A percentile compares a stretch with the other conserved stretches of the same genome.
phyloP scores from a whole-genome alignment of 140 eudicot genomes.

The Cichorium intybus region DNA sequence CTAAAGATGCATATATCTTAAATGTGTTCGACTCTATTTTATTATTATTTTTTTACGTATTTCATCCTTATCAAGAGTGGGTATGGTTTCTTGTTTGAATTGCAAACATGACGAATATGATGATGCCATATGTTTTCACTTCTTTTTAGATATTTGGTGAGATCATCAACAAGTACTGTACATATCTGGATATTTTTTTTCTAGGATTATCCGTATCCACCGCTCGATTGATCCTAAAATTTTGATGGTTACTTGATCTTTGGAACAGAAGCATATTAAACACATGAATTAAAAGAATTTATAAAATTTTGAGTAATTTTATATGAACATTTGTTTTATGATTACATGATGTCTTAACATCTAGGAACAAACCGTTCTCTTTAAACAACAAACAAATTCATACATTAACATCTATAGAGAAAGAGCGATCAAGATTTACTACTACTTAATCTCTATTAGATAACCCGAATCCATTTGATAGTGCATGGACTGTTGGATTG shows the following conservation, averaged over 20 bases:
- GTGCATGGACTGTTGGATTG: slow-evolving; percentile 72
- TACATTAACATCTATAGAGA: not conserved
- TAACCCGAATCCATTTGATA: slow-evolving; percentile 72
- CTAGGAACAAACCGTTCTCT: slow-evolving; percentile 24
- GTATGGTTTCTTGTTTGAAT: slow-evolving; percentile 9
- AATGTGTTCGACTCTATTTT: not conserved
- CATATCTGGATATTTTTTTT: not conserved
- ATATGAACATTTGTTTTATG: slow-evolving; percentile 32
- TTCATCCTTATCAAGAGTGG: slow-evolving; percentile 21
- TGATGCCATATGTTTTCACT: slow-evolving; percentile 12
- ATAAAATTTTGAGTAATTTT: not conserved
- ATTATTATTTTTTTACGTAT: not conserved
- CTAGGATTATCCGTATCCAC: not conserved
- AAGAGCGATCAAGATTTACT: not conserved
- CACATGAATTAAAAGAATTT: not conserved
- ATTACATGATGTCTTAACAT: slow-evolving; percentile 29
- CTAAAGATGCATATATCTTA: not conserved
- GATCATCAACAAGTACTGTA: not conserved
- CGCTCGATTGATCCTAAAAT: not conserved
- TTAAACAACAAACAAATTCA: slow-evolving; percentile 35
- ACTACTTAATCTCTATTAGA: slow-evolving; percentile 32
- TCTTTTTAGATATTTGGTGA: not conserved
- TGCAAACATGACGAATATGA: slow-evolving; percentile 9
- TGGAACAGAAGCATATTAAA: not conserved
- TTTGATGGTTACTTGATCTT: slow-evolving; percentile 7